Base-by-base conservation (phyloP, 1,284 basidiomycete genomes). In the Cutaneotrichosporon cutaneum region DNA sequence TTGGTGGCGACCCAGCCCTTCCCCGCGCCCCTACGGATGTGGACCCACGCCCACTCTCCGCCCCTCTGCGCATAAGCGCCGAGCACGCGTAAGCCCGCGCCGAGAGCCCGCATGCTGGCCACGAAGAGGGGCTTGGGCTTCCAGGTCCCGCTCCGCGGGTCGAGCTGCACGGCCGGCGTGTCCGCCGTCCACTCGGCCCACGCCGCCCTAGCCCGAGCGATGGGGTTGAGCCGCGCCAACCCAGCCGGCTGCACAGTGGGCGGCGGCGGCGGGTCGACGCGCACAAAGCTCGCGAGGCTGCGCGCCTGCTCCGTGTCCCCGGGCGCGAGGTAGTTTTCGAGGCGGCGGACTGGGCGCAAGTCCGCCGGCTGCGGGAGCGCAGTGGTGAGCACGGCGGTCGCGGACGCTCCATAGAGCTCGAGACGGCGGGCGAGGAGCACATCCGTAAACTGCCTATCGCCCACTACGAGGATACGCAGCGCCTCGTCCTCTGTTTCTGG, bases 381-480 rank as follows among this genome's bases (percentile, higher is more conserved):
- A 1, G 76, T 77, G 1, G 77, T 80, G 51, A 75, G 68, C 24
- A 80, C 74, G 27, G 60, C 42, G 10, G 58, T 52, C 1, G 55
- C 45, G 22, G 24, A 45, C 11, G 58, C 60, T 22, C 48, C 32
- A 13, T 72, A 65, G 30, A 66, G 58, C 4, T 74, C 72, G 51
- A 84, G 77, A 2, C 92, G 87, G 67, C 90, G 88, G 6, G 92
- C 89, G 72, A 97, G 83, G 50, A 96, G 85, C 21, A 94, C 82
- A 76, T 98, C 94, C 0, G 94, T 98, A 72, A 94, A 90, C 45
- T 94, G 81, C 11, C 94, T 84, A 79, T 98, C 94, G 1, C 94
- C 94, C 11, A 98, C 86, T 21, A 96, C 80, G 62, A 96, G 80
- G 35, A 96, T 82, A 21, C 71, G 60, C 63, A 76, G 62, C 85